Base-by-base conservation (phyloP, 78 protist species). In the Trichosphaerium sp. region DNA sequence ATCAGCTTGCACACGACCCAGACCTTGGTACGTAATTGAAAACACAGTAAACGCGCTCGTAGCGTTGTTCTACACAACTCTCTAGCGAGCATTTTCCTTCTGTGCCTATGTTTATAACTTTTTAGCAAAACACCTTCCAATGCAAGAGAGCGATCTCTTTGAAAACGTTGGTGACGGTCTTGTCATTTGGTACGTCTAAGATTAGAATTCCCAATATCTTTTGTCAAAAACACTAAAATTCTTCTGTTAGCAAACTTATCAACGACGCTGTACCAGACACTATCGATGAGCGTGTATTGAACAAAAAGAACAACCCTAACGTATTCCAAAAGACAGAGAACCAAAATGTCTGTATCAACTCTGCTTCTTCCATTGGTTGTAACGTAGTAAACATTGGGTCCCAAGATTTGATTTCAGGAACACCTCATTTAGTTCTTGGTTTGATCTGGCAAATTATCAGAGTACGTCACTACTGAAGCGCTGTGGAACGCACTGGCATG, bases 401-500 rank as follows among this genome's bases (percentile, higher is more conserved):
- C 8, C 21, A 10, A 2, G 94, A 91, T 41, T 0, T 86, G 11
- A 44, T 44, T 44, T 44, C 49, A 15, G 95, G 93, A 39, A 60
- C 54, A 26, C 80, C 82, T 3, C 89, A 82, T 71, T 80, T 90
- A 21, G 80, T 93, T 57, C 85, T 92, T 40, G 97, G 97, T 23
- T 69, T 94, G 41, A 47, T 92, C 23, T 94, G 98, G 98, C 98
- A 94, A 77, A 73, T 94, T 64, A 93, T 93, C 51, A 80, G 90
- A 38, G 71, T 75, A 28, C 37, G 62, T 10, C 48, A 34, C 48
- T 51, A 37, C 69, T 51, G 5, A 47, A 4, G 57, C 55, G 5
- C 31, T 6, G 41, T 12, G 40, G 0, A 21, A 49, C 32, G 71
- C 71, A 21, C 41, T 5, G 43, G 40, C 44, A 68, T 49, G 58